A percentile compares a stretch with the other conserved stretches of the same genome.
Evolutionary conservation across 1,284 basidiomycete genomes (phyloP).

Genomic region (Ustilago sp.): DNA sequence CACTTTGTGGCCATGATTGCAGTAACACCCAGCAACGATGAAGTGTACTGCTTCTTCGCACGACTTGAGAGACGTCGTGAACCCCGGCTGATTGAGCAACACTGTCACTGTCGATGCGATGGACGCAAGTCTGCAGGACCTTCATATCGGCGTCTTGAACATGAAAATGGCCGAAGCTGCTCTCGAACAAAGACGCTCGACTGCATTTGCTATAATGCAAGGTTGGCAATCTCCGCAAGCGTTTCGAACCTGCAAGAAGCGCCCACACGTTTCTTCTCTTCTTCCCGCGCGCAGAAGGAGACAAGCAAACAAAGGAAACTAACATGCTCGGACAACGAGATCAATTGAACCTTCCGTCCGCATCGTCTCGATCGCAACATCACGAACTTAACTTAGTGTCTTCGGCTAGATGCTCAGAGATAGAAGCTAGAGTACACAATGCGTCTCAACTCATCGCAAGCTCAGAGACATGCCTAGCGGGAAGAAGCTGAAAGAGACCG

Average conservation of each 20-base stretch:
- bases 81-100: too few relatives aligned
- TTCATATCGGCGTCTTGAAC: slow-evolving; percentile 1
- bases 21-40: too few relatives aligned
- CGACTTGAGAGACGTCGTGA: too few relatives aligned
- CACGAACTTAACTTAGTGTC: background rate
- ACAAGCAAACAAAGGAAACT: too few relatives aligned
- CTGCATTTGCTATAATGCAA: background rate
- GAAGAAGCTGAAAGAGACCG: background rate
- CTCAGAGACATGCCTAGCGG: background rate
- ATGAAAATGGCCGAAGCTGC: slow-evolving; percentile 1
- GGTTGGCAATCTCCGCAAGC: slow-evolving; percentile 3
- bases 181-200: background rate
- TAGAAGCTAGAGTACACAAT: background rate
- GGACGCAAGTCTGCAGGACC: background rate
- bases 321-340: background rate
- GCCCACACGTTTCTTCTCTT: background rate
- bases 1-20: too few relatives aligned
- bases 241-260: slow-evolving; percentile 2
- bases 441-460: background rate
- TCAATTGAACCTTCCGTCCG: background rate
- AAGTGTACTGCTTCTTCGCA: too few relatives aligned
- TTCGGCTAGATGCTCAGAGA: background rate
- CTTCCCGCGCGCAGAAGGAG: too few relatives aligned
- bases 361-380: background rate
- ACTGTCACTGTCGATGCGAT: background rate